Evolutionary conservation across 2,329 filamentous ascomycete species (phyloP), one percentile per base, ranked within the genome.

Genomic region (Clonostachys solani): DNA sequence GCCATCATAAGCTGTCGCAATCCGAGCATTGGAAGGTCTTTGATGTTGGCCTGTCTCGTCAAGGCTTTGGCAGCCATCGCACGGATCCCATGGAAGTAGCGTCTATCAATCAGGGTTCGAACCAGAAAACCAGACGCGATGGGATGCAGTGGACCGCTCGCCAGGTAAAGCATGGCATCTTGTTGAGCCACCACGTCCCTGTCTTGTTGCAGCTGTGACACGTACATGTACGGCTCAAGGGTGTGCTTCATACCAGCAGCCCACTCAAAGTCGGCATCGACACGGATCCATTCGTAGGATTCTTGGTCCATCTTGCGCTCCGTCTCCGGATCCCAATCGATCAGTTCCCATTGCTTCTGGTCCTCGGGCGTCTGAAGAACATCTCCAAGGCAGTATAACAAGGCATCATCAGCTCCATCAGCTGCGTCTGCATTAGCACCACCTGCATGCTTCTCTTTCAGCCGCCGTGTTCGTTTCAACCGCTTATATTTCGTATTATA

Each of bases 401-500:
- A 81, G 40, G 91, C 82, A 49, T 95, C 90, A 47, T 94, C 86
- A 46, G 89, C 83, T 8, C 79, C 77, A 48, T 78, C 77, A 23
- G 66, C 65, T 42, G 76, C 75, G 59, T 87, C 87, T 45, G 80
- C 78, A 48, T 77, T 87, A 40, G 73, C 78, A 19, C 75, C 81
- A 15, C 57, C 61, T 40, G 62, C 64, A 43, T 72, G 83, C 50
- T 89, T 83, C 63, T 95, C 89, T 62, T 91, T 91, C 62, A 92
- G 83, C 33, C 88, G 77, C 41, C 87, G 82, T 49, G 88, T 96
- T 42, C 92, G 79, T 73, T 99, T 99, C 4, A 99, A 77, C 9
- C 95, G 85, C 71, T 97, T 99, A 71, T 99, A 99, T 64, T 99
- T 99, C 1, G 94, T 99, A 59, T 97, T 97, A 69, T 99, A 99